Percentiles rank a stretch among this genome's conserved stretches.
Conservation (phyloP, 163 green algal genomes). For the Scenedesmus sp. region DNA sequence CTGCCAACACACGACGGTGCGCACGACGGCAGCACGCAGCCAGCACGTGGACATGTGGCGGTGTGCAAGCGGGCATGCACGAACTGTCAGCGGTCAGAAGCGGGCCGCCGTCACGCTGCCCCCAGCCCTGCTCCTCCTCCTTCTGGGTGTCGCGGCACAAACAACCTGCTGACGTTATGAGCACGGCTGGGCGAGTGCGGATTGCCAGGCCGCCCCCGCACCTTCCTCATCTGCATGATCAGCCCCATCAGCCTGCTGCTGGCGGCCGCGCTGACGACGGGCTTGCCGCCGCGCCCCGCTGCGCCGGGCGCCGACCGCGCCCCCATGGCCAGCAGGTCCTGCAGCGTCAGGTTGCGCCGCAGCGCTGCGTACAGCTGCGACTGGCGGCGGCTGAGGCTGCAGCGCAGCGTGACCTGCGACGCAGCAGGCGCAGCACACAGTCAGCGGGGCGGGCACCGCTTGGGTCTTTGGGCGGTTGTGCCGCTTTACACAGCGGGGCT, state of each 20-base stretch:
- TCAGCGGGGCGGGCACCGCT: neutral
- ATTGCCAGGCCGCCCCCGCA: slow-evolving; percentile 44
- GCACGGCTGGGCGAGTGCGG: too few relatives aligned
- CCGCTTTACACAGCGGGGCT: too few relatives aligned
- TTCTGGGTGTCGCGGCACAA: neutral
- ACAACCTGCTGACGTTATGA: too few relatives aligned
- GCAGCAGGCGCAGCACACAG: neutral
- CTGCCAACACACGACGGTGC: too few relatives aligned
- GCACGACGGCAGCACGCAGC: too few relatives aligned
- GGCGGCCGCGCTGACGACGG: slow-evolving; percentile 58
- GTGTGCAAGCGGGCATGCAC: neutral
- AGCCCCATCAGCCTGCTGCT: slow-evolving; percentile 77
- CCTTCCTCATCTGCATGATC: slow-evolving; percentile 82
- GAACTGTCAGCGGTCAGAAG: neutral
- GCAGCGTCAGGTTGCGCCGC: slow-evolving; percentile 55
- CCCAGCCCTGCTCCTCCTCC: too few relatives aligned
- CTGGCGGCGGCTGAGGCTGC: slow-evolving; percentile 53
- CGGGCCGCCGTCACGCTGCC: too few relatives aligned
- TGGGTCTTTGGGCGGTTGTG: too few relatives aligned
- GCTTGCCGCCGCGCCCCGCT: neutral
- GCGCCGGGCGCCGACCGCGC: neutral
- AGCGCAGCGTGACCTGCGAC: slow-evolving; percentile 34
- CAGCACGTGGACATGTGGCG: too few relatives aligned
- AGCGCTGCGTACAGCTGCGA: slow-evolving; percentile 56
- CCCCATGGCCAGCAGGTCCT: slow-evolving; percentile 57